Evolutionary conservation across 140 eudicot species (phyloP).

Genomic region (Cichorium intybus): DNA sequence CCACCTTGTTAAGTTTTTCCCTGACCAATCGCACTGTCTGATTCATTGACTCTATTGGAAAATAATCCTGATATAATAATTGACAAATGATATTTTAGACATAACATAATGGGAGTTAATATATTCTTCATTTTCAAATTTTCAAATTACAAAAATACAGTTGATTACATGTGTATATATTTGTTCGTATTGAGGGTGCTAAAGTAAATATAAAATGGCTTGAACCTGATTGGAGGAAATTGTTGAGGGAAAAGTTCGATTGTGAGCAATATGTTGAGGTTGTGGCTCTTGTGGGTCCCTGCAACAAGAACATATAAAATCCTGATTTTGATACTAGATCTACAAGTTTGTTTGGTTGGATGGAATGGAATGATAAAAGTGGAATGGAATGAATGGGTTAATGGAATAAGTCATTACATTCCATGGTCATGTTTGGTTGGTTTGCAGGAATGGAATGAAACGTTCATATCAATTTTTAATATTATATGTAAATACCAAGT

Average conservation of each 20-base stretch:
- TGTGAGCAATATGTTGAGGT: slow-evolving; percentile 25
- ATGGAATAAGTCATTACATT: too few relatives aligned
- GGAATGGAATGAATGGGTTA: too few relatives aligned
- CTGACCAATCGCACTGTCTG: slow-evolving; percentile 80
- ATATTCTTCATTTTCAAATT: background rate
- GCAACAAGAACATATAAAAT: slow-evolving; percentile 13
- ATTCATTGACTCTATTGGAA: slow-evolving; percentile 85
- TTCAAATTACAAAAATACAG: background rate
- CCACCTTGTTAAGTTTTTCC: slow-evolving; percentile 83
- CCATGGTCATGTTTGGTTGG: too few relatives aligned
- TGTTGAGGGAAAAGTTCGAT: slow-evolving; percentile 33
- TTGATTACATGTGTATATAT: background rate
- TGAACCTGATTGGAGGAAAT: slow-evolving; percentile 73
- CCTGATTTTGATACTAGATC: too few relatives aligned
- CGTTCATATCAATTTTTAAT: too few relatives aligned
- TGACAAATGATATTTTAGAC: background rate
- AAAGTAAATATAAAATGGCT: background rate
- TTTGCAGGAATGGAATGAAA: too few relatives aligned
- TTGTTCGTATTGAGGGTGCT: background rate
- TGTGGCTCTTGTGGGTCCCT: slow-evolving; percentile 47
- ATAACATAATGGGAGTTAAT: background rate
- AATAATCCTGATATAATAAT: slow-evolving; percentile 63
- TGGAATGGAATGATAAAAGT: too few relatives aligned
- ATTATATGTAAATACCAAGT: too few relatives aligned
- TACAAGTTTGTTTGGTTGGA: too few relatives aligned